Evolutionary conservation across 164 flowering plant genomes (phyloP).

Genomic region (Protea cynaroides): DNA sequence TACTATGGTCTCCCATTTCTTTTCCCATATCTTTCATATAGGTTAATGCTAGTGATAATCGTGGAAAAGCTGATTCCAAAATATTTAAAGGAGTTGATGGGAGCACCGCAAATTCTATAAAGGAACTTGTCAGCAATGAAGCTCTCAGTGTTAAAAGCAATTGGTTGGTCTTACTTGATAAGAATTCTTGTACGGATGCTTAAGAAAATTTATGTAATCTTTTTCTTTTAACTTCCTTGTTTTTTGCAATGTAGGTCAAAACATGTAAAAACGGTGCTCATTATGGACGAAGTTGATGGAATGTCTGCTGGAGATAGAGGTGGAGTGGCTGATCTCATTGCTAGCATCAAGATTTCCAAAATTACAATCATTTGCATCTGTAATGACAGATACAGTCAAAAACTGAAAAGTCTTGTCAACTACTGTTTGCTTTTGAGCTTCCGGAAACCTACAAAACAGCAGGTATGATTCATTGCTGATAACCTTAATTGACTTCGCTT

Average conservation of each 20-base stretch:
- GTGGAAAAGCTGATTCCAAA: too few species aligned
- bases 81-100: too few species aligned
- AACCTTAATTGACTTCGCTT: too few species aligned
- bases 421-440: constrained; percentile 75
- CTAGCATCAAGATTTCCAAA: constrained; percentile 89
- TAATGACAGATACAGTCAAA: constrained; percentile 96
- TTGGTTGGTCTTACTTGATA: not conserved
- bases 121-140: constrained; percentile 49
- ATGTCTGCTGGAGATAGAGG: constrained; percentile 99
- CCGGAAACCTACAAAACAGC: constrained; percentile 95
- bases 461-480: constrained; percentile 43
- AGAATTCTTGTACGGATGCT: too few species aligned
- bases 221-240: not conserved
- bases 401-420: constrained; percentile 85
- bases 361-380: constrained; percentile 96
- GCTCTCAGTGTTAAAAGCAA: constrained; percentile 49
- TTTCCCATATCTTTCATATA: too few species aligned
- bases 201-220: too few species aligned
- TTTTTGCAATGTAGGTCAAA: constrained; percentile 48
- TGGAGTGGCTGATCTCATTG: constrained; percentile 93
- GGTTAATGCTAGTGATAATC: constrained; percentile 25
- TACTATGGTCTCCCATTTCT: too few species aligned
- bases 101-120: constrained; percentile 29
- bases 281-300: constrained; percentile 99
- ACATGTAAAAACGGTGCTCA: constrained; percentile 67